These are phyloP conservation scores for Cladosporium halotolerans DNA, from an alignment of 2,329 filamentous ascomycete genomes.

Conservation along the genomic window DNA sequence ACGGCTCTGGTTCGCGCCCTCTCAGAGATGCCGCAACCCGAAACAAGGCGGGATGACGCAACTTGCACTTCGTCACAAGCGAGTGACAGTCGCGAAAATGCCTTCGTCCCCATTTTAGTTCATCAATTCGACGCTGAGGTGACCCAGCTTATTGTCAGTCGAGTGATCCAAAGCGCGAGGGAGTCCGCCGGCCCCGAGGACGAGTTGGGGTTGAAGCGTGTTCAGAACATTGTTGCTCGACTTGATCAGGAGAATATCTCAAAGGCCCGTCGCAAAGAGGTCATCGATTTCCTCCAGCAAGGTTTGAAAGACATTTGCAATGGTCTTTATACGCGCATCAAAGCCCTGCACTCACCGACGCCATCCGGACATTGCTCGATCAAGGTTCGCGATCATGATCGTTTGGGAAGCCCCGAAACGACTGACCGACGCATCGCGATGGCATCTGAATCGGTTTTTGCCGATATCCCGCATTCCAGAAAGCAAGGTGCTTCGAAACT, in stretches of 20 bases:
- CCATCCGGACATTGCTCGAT: too few species aligned
- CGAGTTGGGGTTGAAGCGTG: neutral
- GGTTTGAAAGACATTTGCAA: neutral
- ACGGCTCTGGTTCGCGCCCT: too few species aligned
- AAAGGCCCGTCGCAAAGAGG: neutral
- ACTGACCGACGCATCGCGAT: too few species aligned
- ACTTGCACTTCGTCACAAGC: too few species aligned
- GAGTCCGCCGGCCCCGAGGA: neutral
- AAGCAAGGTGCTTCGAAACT: too few species aligned
- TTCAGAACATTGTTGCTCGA: neutral
- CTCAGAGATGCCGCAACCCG: too few species aligned
- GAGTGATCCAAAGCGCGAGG: neutral
- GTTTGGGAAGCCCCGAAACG: too few species aligned
- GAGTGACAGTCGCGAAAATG: neutral
- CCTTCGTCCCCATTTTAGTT: neutral
- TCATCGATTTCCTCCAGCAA: neutral
- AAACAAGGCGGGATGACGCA: too few species aligned
- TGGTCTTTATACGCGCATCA: neutral
- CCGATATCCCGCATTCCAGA: too few species aligned
- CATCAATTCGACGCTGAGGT: neutral
- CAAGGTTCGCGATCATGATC: too few species aligned
- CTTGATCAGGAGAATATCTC: neutral
- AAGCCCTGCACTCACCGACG: too few species aligned
- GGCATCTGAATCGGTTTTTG: too few species aligned
- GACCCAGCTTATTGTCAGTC: neutral